Conservation (phyloP, 2,329 filamentous ascomycete genomes). For the Fusarium sp. region DNA sequence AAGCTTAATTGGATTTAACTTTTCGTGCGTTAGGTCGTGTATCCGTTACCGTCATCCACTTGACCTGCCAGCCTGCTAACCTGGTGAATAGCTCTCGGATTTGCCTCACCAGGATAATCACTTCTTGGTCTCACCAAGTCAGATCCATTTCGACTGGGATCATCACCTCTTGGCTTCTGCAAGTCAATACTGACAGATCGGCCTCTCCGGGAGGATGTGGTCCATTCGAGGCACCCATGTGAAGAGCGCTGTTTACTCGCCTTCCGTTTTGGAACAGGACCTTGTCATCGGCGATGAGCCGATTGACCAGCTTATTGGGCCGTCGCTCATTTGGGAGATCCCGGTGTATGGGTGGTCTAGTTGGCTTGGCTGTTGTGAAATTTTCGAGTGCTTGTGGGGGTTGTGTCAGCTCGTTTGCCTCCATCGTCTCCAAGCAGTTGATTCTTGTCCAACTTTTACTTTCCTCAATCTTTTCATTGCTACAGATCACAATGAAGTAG, state of each 20-base stretch:
- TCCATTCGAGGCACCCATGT: constrained; percentile 9
- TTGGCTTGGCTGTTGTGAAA: background rate
- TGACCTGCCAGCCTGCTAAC: background rate
- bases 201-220: background rate
- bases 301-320: background rate
- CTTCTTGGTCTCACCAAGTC: background rate
- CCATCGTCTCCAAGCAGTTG: background rate
- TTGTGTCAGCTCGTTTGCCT: background rate
- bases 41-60: background rate
- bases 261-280: background rate
- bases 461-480: background rate
- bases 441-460: background rate
- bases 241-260: background rate
- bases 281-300: background rate
- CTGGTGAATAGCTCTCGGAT: background rate
- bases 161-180: background rate
- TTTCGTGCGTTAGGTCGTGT: background rate
- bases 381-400: background rate
- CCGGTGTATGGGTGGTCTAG: background rate
- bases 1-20: constrained; percentile 5
- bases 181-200: background rate
- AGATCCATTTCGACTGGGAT: background rate
- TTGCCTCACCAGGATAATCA: background rate
- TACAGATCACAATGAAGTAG: background rate
- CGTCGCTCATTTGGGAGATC: background rate